Evolutionary conservation across 1,284 basidiomycete genomes (phyloP).

Genomic region (Irpex sp.): DNA sequence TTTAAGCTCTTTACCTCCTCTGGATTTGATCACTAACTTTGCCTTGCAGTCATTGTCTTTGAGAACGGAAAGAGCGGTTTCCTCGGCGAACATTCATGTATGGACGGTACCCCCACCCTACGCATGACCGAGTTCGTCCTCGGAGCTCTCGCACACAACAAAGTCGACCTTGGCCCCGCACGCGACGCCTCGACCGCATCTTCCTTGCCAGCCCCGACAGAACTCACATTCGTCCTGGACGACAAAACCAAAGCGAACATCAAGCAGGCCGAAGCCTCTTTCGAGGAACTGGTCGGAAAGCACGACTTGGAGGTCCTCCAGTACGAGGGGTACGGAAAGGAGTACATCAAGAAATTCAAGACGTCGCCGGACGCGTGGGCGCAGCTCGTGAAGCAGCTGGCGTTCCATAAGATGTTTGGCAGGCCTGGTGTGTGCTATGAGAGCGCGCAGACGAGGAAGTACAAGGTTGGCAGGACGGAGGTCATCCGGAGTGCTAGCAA

Average conservation of each 20-base stretch:
- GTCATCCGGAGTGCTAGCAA: conserved; percentile 86
- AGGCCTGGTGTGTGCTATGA: conserved; percentile 90
- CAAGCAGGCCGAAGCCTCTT: conserved; percentile 55
- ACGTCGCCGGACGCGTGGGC: conserved; percentile 93
- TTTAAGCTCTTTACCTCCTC: background rate
- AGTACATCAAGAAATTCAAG: conserved; percentile 85
- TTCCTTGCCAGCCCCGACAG: conserved; percentile 55
- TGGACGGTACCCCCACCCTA: conserved; percentile 96
- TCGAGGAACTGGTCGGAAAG: conserved; percentile 72
- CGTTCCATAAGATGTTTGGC: conserved; percentile 84
- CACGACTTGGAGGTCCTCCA: conserved; percentile 88
- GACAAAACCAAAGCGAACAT: conserved; percentile 54
- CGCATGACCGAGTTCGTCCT: conserved; percentile 95
- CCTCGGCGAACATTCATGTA: conserved; percentile 86
- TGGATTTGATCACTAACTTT: background rate
- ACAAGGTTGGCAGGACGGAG: conserved; percentile 89
- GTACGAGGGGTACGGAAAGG: conserved; percentile 92
- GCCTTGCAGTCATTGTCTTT: conserved; percentile 76
- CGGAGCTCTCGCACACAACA: conserved; percentile 74
- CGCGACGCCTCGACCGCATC: conserved; percentile 38
- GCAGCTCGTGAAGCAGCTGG: conserved; percentile 95
- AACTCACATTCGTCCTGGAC: conserved; percentile 75
- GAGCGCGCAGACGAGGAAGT: conserved; percentile 93
- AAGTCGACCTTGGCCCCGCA: conserved; percentile 66
- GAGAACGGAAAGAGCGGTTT: conserved; percentile 94